These are phyloP conservation scores for Rhododendron williamsianum DNA, from an alignment of 148 eudicot genomes.

Conservation along the genomic window DNA sequence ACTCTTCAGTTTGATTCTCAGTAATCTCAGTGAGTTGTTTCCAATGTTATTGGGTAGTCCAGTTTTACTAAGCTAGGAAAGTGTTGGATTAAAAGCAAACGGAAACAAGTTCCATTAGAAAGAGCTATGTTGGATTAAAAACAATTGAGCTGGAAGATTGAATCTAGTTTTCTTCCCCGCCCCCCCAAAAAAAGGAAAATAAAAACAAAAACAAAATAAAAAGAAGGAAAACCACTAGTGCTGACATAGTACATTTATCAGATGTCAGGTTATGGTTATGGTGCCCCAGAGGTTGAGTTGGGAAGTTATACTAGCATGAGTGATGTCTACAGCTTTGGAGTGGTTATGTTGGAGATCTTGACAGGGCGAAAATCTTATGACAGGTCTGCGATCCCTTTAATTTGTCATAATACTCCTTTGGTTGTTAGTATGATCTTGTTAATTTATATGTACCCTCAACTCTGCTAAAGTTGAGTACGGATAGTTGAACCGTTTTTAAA, in stretches of 20 bases:
- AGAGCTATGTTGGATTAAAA: neutral
- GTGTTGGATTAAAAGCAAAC: neutral
- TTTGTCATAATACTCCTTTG: neutral
- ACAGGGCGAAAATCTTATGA: slow-evolving; percentile 83
- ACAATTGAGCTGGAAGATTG: neutral
- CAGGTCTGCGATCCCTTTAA: slow-evolving; percentile 42
- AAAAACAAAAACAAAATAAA: no score
- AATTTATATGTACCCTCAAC: neutral
- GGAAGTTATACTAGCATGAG: slow-evolving; percentile 72
- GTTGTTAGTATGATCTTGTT: neutral
- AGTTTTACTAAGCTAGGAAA: neutral
- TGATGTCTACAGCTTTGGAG: slow-evolving; percentile 95
- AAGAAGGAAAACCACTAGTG: neutral
- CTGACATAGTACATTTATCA: slow-evolving; percentile 22
- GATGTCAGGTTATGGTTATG: slow-evolving; percentile 65
- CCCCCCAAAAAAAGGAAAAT: no score
- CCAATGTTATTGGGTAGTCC: neutral
- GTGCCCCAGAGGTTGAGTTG: slow-evolving; percentile 89
- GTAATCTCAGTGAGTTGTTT: neutral
- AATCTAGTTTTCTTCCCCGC: neutral
- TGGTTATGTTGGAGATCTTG: slow-evolving; percentile 88
- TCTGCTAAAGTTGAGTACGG: neutral
- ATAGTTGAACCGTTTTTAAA: neutral
- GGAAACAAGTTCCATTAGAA: neutral
- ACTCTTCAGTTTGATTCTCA: neutral